Conservation (phyloP, 2,329 filamentous ascomycete genomes). For the Penicillium sp. region DNA sequence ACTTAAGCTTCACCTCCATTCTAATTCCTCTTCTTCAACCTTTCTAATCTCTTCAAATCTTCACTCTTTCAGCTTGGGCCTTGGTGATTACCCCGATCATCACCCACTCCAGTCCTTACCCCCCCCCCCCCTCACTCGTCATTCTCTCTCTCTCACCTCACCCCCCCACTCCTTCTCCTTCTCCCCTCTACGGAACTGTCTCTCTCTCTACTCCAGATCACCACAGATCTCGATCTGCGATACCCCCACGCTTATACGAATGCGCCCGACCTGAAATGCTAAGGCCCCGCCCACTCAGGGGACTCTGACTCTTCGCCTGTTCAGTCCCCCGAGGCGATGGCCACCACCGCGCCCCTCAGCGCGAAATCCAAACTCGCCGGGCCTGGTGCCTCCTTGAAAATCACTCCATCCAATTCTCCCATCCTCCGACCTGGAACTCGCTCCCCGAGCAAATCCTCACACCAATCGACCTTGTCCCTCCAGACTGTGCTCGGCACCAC, state of each 20-base stretch:
- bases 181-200: not conserved
- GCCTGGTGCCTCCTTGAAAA: slow-evolving; percentile 58
- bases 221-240: not conserved
- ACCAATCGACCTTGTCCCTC: slow-evolving; percentile 66
- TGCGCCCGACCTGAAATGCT: slow-evolving; percentile 40
- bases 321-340: slow-evolving; percentile 42
- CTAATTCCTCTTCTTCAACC: not conserved
- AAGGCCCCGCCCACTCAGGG: slow-evolving; percentile 32
- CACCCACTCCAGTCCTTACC: not conserved
- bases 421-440: slow-evolving; percentile 67
- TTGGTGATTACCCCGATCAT: not conserved
- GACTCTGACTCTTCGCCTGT: slow-evolving; percentile 36
- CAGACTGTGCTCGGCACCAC: slow-evolving; percentile 91
- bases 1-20: not conserved
- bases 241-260: slow-evolving; percentile 28
- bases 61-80: not conserved
- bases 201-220: not conserved
- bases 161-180: not conserved
- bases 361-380: slow-evolving; percentile 45
- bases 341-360: slow-evolving; percentile 40
- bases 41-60: not conserved
- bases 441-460: slow-evolving; percentile 62
- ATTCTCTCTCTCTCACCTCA: not conserved
- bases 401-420: slow-evolving; percentile 80
- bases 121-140: not conserved